These are phyloP conservation scores for Puccinia hordei DNA, from an alignment of 1,284 basidiomycete species.

Conservation along the genomic window DNA sequence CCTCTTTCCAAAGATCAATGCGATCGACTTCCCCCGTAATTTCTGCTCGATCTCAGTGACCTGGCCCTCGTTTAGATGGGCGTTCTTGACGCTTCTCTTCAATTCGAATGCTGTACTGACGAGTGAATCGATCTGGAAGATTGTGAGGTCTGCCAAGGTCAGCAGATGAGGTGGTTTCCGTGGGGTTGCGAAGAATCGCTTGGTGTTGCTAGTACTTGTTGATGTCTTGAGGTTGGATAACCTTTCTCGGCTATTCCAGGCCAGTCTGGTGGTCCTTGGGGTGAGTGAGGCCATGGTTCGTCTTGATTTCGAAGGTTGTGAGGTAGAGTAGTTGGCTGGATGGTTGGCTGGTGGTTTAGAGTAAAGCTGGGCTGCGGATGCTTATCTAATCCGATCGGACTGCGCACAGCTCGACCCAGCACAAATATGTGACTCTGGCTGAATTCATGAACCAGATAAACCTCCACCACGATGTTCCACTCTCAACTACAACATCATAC, in stretches of 20 bases:
- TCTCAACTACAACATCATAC: neutral
- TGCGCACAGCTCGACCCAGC: no score
- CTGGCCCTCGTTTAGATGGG: conserved; percentile 66
- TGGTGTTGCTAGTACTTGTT: neutral
- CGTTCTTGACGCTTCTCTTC: conserved; percentile 62
- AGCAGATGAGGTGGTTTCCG: conserved; percentile 69
- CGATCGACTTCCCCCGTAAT: conserved; percentile 77
- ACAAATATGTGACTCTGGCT: no score
- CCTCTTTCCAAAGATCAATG: conserved; percentile 87
- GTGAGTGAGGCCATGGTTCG: no score
- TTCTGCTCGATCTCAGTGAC: conserved; percentile 61
- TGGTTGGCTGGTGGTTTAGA: no score
- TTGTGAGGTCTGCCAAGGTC: conserved; percentile 78
- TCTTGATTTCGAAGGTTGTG: no score
- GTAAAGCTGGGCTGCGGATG: no score
- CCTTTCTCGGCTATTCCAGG: neutral
- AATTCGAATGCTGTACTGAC: conserved; percentile 68
- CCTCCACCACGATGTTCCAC: neutral
- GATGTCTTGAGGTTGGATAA: neutral
- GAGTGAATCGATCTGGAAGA: conserved; percentile 69
- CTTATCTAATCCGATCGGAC: no score
- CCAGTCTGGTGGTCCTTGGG: no score
- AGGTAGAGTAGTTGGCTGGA: no score
- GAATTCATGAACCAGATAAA: no score
- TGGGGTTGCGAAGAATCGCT: neutral